Percentiles rank a stretch among this genome's conserved stretches.
Conservation (phyloP, 768 basidiomycete genomes). For the Crepidotus variabilis region DNA sequence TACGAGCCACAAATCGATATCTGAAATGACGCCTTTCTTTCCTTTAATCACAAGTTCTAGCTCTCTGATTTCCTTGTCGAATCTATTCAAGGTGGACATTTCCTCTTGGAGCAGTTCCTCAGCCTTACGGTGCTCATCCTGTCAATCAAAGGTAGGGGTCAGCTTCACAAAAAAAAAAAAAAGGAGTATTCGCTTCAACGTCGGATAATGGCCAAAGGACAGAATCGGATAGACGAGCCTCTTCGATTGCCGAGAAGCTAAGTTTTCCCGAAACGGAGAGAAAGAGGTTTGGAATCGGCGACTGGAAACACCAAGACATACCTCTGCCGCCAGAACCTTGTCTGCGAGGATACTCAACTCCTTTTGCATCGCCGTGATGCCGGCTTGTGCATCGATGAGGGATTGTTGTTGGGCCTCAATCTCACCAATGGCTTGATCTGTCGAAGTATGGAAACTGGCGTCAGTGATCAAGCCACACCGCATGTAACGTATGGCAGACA, state of each 20-base stretch:
- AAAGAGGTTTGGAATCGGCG: no score
- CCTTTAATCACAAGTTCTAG: conserved; percentile 79
- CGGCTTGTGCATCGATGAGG: conserved; percentile 37
- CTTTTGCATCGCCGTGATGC: conserved; percentile 50
- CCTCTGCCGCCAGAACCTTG: conserved; percentile 45
- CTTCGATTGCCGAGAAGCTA: neutral
- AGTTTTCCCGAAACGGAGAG: neutral
- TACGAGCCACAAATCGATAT: conserved; percentile 65
- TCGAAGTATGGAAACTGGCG: conserved; percentile 4
- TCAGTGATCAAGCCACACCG: neutral
- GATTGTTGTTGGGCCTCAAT: conserved; percentile 48
- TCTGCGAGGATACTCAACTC: conserved; percentile 60
- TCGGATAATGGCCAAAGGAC: neutral
- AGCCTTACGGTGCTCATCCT: conserved; percentile 61
- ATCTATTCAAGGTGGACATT: conserved; percentile 80
- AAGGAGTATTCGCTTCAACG: neutral
- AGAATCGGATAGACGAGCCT: neutral
- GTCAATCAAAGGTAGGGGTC: neutral
- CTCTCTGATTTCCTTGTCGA: conserved; percentile 83
- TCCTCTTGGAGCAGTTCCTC: conserved; percentile 78
- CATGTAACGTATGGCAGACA: neutral
- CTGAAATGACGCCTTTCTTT: conserved; percentile 67
- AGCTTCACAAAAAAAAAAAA: neutral
- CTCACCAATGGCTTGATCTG: conserved; percentile 82
- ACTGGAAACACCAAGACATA: conserved; percentile 15